Evolutionary conservation across 805 yeast genomes (phyloP).

Genomic region (Jamesozyma piceae): DNA sequence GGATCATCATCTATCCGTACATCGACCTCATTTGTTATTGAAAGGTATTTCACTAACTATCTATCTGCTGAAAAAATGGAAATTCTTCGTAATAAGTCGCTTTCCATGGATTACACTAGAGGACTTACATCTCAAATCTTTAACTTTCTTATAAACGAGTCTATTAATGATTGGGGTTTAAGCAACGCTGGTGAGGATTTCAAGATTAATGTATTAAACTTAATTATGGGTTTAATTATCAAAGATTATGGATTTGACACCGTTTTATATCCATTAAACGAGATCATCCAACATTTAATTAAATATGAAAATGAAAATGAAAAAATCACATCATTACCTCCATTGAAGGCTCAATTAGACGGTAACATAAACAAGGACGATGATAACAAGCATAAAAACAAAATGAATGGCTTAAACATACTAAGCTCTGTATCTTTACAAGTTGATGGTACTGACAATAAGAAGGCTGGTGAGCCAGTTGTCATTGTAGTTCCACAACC

Average conservation of each 20-base stretch:
- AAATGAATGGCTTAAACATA: slow-evolving; percentile 22
- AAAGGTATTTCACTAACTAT: slow-evolving; percentile 34
- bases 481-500: background rate
- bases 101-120: background rate
- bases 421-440: slow-evolving; percentile 26
- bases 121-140: background rate
- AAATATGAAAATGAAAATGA: background rate
- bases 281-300: slow-evolving; percentile 32
- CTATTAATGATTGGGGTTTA: background rate
- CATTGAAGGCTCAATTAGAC: slow-evolving; percentile 5
- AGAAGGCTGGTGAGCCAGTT: background rate
- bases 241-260: slow-evolving; percentile 76
- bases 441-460: slow-evolving; percentile 8
- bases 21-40: slow-evolving; percentile 53
- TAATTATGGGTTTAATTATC: slow-evolving; percentile 53
- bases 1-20: slow-evolving; percentile 51
- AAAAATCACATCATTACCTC: slow-evolving; percentile 10
- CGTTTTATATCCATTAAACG: slow-evolving; percentile 56
- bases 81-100: background rate
- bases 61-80: background rate
- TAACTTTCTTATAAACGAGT: background rate
- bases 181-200: background rate
- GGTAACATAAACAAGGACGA: background rate
- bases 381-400: slow-evolving; percentile 18
- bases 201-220: slow-evolving; percentile 1